Percentiles rank a stretch among this genome's conserved stretches.
Evolutionary conservation across 1,284 basidiomycete species (phyloP).

Genomic region (Sphaerobolus stellatus): DNA sequence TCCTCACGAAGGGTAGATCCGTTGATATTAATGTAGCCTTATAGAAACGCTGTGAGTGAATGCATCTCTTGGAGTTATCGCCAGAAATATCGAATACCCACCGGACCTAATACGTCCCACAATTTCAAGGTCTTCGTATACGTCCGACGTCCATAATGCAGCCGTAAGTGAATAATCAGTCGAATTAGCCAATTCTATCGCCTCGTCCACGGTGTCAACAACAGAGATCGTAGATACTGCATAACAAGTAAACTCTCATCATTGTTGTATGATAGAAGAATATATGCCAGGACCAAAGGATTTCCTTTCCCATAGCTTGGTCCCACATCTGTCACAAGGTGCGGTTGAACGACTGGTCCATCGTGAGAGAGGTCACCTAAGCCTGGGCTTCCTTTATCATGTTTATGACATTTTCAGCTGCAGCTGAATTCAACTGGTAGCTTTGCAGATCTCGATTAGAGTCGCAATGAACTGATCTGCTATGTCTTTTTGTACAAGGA

Average conservation of each 20-base stretch:
- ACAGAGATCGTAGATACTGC: not conserved
- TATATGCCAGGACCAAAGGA: conserved; percentile 49
- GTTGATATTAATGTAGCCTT: too few species aligned
- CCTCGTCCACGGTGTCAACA: not conserved
- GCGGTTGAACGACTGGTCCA: conserved; percentile 52
- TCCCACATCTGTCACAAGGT: conserved; percentile 51
- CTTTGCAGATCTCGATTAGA: conserved; percentile 31
- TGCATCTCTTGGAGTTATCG: too few species aligned
- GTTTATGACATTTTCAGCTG: conserved; percentile 48
- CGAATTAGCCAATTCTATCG: not conserved
- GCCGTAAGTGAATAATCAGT: not conserved
- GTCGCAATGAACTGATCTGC: conserved; percentile 37
- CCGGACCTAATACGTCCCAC: not conserved
- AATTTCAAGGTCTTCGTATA: not conserved
- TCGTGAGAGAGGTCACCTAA: conserved; percentile 44
- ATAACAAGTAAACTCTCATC: not conserved
- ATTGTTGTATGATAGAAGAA: not conserved
- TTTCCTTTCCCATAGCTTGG: conserved; percentile 54
- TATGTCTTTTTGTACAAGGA: conserved; percentile 54
- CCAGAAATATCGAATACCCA: too few species aligned
- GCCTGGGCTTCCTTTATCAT: conserved; percentile 52
- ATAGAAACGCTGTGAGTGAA: too few species aligned
- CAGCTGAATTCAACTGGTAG: conserved; percentile 42
- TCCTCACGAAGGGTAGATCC: too few species aligned
- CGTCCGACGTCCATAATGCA: not conserved